Conservation (phyloP, 1,139 yeast genomes). For the Blastobotrys raffinosifermentans region DNA sequence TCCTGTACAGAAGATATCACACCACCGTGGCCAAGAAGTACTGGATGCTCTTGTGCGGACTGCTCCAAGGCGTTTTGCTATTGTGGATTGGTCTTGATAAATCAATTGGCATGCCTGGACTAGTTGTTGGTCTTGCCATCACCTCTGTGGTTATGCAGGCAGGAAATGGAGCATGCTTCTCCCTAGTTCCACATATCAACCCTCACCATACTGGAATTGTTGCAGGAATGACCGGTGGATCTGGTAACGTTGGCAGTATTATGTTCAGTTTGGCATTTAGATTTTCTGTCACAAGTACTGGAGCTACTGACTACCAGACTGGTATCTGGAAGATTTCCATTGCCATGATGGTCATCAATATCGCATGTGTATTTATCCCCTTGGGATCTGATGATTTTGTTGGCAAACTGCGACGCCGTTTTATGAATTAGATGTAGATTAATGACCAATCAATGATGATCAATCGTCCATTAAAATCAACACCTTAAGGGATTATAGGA, state of each 20-base stretch:
- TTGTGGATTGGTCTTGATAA: slow-evolving; percentile 31
- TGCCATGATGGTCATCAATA: slow-evolving; percentile 23
- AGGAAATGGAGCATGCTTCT: slow-evolving; percentile 35
- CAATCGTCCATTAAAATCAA: no score
- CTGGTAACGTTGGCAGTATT: slow-evolving; percentile 34
- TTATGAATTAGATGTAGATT: no score
- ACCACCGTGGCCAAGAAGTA: slow-evolving; percentile 31
- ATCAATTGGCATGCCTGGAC: slow-evolving; percentile 23
- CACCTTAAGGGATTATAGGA: no score
- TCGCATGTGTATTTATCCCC: slow-evolving; percentile 23
- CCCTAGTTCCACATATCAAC: slow-evolving; percentile 32
- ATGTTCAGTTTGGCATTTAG: slow-evolving; percentile 33
- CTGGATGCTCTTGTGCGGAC: slow-evolving; percentile 30
- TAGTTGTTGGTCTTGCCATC: slow-evolving; percentile 29
- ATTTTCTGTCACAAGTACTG: slow-evolving; percentile 22
- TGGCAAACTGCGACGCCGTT: no score
- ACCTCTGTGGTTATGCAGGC: slow-evolving; percentile 33
- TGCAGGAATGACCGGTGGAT: slow-evolving; percentile 33
- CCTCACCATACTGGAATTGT: slow-evolving; percentile 34
- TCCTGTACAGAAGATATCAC: slow-evolving; percentile 23
- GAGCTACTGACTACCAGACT: slow-evolving; percentile 24
- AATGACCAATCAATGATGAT: no score
- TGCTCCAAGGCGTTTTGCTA: slow-evolving; percentile 31
- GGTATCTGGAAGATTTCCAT: slow-evolving; percentile 32
- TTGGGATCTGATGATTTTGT: no score